phyloP scores from a whole-genome alignment of 192 early-diverging fungal species.

The Rhizophagus sp. region DNA sequence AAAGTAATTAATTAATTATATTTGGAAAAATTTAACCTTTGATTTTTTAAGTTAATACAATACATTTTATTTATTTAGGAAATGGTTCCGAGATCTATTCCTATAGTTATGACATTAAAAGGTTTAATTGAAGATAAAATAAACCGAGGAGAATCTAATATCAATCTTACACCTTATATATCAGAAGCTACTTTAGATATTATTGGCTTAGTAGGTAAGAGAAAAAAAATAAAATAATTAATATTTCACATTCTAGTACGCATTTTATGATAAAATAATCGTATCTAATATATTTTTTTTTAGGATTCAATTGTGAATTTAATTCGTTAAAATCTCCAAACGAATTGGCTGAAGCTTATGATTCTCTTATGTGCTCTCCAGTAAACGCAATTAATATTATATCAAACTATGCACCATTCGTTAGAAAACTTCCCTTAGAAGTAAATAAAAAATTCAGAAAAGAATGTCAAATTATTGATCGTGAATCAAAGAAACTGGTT shows the following conservation, averaged over 20 bases:
- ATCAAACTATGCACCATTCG: constrained; percentile 32
- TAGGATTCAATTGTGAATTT: constrained; percentile 34
- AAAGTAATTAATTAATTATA: constrained; percentile 22
- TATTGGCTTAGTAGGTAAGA: constrained; percentile 42
- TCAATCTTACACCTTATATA: constrained; percentile 41
- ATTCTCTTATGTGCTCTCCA: neutral
- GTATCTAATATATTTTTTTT: no score
- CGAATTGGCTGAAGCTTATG: constrained; percentile 49
- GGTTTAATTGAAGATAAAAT: neutral
- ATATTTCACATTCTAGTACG: no score
- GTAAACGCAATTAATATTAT: neutral
- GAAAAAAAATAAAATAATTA: neutral
- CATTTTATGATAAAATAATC: no score
- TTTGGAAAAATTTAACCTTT: constrained; percentile 11
- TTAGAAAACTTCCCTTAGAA: constrained; percentile 33
- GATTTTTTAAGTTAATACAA: neutral
- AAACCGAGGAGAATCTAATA: constrained; percentile 17
- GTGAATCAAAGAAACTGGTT: constrained; percentile 39
- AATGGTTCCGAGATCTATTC: constrained; percentile 35
- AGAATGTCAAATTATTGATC: constrained; percentile 34
- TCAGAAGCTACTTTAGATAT: constrained; percentile 47
- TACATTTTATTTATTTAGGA: neutral
- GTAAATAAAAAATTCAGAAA: neutral
- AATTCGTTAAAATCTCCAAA: constrained; percentile 41
- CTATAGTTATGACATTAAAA: constrained; percentile 32